These are phyloP conservation scores for Ophiostoma sp. DNA, from an alignment of 2,329 filamentous ascomycete genomes.

Conservation along the genomic window DNA sequence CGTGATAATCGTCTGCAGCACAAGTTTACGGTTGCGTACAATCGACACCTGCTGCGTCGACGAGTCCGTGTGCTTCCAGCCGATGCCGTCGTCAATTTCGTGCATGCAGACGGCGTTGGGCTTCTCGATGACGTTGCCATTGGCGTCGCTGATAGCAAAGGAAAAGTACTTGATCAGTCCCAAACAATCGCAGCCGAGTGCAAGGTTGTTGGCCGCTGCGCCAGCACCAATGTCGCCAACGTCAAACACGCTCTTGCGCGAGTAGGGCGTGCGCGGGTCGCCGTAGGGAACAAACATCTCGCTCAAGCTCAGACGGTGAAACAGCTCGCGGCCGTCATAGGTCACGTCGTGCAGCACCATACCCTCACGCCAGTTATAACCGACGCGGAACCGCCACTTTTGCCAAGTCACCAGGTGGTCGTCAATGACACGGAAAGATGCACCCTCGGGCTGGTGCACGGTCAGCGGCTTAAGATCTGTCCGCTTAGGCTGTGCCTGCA, in stretches of 20 bases:
- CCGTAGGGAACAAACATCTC: conserved; percentile 64
- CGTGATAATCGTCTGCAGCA: conserved; percentile 63
- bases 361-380: conserved; percentile 65
- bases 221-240: conserved; percentile 65
- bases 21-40: conserved; percentile 54
- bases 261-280: conserved; percentile 59
- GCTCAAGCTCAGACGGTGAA: conserved; percentile 61
- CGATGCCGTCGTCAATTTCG: conserved; percentile 64
- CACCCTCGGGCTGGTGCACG: conserved; percentile 25
- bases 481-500: conserved; percentile 9
- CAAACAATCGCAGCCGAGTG: conserved; percentile 63
- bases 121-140: conserved; percentile 27
- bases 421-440: conserved; percentile 42
- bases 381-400: conserved; percentile 64
- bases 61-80: conserved; percentile 66
- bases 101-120: conserved; percentile 59
- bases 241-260: conserved; percentile 66
- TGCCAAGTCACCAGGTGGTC: conserved; percentile 53
- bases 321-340: conserved; percentile 53
- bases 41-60: conserved; percentile 53
- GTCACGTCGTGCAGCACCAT: conserved; percentile 63
- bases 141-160: conserved; percentile 39
- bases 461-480: conserved; percentile 14
- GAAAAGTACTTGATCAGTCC: conserved; percentile 56
- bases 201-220: conserved; percentile 60